phyloP scores from a whole-genome alignment of 2,329 filamentous ascomycete species.

The Aspergillus bombycis region DNA sequence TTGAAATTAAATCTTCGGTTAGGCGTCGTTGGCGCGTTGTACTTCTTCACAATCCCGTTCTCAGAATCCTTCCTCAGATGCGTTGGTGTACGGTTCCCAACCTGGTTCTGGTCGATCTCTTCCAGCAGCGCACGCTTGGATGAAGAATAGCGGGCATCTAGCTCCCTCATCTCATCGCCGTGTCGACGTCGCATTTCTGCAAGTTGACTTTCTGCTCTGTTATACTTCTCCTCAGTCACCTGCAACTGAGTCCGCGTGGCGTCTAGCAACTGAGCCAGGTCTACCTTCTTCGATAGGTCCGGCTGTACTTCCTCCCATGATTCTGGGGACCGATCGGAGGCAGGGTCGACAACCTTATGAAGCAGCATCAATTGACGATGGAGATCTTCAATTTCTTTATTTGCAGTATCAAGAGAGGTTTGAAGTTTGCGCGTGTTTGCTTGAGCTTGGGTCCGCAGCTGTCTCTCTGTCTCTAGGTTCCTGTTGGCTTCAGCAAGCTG shows the following conservation, averaged over 20 bases:
- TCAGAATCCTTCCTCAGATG: constrained; percentile 65
- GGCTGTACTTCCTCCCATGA: constrained; percentile 70
- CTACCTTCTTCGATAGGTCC: constrained; percentile 68
- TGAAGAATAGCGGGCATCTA: constrained; percentile 63
- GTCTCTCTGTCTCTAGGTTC: constrained; percentile 85
- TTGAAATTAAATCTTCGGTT: constrained; percentile 70
- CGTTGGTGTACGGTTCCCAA: constrained; percentile 72
- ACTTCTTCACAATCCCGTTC: constrained; percentile 57
- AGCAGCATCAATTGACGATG: constrained; percentile 78
- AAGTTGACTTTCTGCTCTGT: constrained; percentile 81
- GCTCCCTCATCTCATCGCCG: constrained; percentile 69
- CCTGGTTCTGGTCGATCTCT: constrained; percentile 84
- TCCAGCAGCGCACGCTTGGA: constrained; percentile 77
- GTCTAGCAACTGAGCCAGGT: constrained; percentile 84
- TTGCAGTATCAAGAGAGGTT: constrained; percentile 73
- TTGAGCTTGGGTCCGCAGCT: constrained; percentile 82
- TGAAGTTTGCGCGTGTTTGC: constrained; percentile 82
- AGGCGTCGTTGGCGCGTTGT: constrained; percentile 77
- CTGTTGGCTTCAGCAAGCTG: constrained; percentile 89
- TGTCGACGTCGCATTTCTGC: constrained; percentile 75
- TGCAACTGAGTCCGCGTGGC: constrained; percentile 85
- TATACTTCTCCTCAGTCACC: constrained; percentile 77
- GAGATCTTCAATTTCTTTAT: constrained; percentile 79
- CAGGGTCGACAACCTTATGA: constrained; percentile 85
- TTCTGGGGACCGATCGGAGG: constrained; percentile 66